These are phyloP conservation scores for Carex pumila DNA, from an alignment of 176 grass and related monocot species.

Conservation along the genomic window DNA sequence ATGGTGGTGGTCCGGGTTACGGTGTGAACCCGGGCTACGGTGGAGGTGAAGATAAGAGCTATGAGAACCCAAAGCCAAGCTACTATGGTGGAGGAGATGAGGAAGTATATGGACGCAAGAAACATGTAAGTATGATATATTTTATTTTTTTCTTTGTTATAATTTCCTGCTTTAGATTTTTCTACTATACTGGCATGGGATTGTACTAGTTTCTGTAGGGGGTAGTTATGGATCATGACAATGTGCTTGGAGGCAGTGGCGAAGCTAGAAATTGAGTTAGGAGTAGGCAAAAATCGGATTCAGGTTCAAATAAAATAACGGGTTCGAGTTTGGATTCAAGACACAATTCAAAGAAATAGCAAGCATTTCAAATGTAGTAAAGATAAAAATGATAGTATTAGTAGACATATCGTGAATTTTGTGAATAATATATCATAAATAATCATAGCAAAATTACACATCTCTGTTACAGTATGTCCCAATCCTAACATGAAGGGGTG, in stretches of 20 bases:
- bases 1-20: constrained; percentile 5
- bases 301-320: too few species aligned
- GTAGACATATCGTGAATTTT: too few species aligned
- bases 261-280: too few species aligned
- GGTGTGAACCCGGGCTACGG: constrained; percentile 33
- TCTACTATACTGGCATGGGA: neutral
- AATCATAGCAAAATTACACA: too few species aligned
- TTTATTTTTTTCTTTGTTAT: neutral
- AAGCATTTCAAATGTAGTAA: too few species aligned
- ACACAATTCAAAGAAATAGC: too few species aligned
- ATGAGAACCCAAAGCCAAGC: constrained; percentile 36
- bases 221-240: neutral
- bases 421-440: too few species aligned
- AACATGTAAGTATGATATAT: constrained; percentile 29
- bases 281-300: too few species aligned
- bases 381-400: too few species aligned
- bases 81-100: constrained; percentile 14
- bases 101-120: constrained; percentile 51
- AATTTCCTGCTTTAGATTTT: neutral
- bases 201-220: neutral
- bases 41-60: constrained; percentile 15
- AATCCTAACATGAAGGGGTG: too few species aligned
- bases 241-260: neutral
- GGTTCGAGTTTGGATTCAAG: too few species aligned
- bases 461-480: too few species aligned